A percentile compares a stretch with the other conserved stretches of the same genome.
These are phyloP conservation scores for Lasiodiplodia hormozganensis DNA, from an alignment of 2,329 filamentous ascomycete genomes.

Conservation along the genomic window DNA sequence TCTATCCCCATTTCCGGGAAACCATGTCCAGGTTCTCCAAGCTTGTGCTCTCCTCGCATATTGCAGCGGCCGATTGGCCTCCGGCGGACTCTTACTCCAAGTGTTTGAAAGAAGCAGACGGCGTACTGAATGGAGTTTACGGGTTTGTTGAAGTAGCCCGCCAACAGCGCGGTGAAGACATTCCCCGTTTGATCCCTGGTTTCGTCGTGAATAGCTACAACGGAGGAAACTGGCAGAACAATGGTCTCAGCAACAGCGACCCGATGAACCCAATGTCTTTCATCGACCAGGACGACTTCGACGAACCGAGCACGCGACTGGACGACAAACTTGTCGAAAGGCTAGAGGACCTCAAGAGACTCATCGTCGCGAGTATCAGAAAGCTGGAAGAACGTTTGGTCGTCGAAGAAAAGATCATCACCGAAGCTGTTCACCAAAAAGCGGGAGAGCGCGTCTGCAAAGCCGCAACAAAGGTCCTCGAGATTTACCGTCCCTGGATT, in stretches of 20 bases:
- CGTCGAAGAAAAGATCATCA: constrained; percentile 81
- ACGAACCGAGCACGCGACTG: constrained; percentile 78
- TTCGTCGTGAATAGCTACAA: constrained; percentile 86
- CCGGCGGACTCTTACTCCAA: constrained; percentile 93
- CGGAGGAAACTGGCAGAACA: constrained; percentile 86
- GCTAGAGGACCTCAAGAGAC: constrained; percentile 83
- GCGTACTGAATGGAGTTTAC: constrained; percentile 90
- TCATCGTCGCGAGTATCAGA: constrained; percentile 84
- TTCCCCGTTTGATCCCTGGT: constrained; percentile 89
- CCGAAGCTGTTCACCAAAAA: constrained; percentile 76
- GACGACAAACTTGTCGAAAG: constrained; percentile 81
- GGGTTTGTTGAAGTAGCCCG: constrained; percentile 95
- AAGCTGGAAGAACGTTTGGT: constrained; percentile 85
- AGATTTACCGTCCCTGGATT: constrained; percentile 89
- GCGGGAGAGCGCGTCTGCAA: constrained; percentile 84
- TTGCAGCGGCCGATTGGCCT: constrained; percentile 94
- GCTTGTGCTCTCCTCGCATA: constrained; percentile 95
- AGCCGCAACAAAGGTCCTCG: constrained; percentile 79
- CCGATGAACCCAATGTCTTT: constrained; percentile 71
- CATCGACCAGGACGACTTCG: constrained; percentile 85
- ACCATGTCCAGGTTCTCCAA: constrained; percentile 99
- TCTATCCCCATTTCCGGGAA: constrained; percentile 96
- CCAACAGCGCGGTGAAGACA: constrained; percentile 90
- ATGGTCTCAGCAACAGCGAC: constrained; percentile 69
- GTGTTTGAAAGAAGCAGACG: constrained; percentile 96